These are phyloP conservation scores for Abrus precatorius DNA, from an alignment of 306 rosid genomes.

Conservation along the genomic window DNA sequence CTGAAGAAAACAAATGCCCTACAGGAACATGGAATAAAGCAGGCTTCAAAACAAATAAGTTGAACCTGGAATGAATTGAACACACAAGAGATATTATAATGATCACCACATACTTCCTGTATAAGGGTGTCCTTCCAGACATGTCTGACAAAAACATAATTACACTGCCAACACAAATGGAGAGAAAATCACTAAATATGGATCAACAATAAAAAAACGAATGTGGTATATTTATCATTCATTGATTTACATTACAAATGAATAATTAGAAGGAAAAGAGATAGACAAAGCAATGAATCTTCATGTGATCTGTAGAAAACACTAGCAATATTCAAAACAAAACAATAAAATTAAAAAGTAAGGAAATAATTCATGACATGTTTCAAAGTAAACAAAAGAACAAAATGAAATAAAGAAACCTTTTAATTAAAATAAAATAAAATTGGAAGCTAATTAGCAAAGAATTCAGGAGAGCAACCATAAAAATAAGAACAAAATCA, in stretches of 20 bases:
- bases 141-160: constrained; percentile 91
- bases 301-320: not conserved
- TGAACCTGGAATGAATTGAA: constrained; percentile 33
- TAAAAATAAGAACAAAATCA: not conserved
- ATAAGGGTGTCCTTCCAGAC: constrained; percentile 89
- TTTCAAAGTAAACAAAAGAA: constrained; percentile 31
- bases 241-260: constrained; percentile 31
- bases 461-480: constrained; percentile 1
- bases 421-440: constrained; percentile 31
- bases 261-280: constrained; percentile 38
- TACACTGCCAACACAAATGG: constrained; percentile 70
- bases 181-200: constrained; percentile 50
- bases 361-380: constrained; percentile 13
- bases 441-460: not conserved
- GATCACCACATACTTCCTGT: constrained; percentile 80
- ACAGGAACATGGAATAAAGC: constrained; percentile 52
- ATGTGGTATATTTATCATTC: constrained; percentile 16
- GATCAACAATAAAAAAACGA: constrained; percentile 28
- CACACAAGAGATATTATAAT: constrained; percentile 38
- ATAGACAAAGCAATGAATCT: constrained; percentile 32
- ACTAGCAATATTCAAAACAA: constrained; percentile 12
- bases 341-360: constrained; percentile 14
- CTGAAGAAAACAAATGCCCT: constrained; percentile 99
- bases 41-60: constrained; percentile 38
- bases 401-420: constrained; percentile 32